Base-by-base conservation (phyloP, 441 rosid genomes). In the Gossypium lobatum region DNA sequence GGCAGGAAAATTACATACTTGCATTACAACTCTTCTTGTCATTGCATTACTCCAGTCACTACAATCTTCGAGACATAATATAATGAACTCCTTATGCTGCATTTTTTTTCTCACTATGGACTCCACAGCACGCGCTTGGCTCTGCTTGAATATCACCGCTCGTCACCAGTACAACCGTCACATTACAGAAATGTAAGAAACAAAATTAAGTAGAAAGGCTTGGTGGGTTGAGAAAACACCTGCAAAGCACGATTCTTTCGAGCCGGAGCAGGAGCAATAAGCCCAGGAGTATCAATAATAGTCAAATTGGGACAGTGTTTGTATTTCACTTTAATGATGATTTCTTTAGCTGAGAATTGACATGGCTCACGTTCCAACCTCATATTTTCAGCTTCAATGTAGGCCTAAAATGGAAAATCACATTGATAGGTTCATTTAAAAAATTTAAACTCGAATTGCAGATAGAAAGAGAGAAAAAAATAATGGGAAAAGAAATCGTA, bases 1-100 rank as follows among this genome's bases (percentile, higher is more conserved):
- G 37, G 7, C 13, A 3, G 62, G 37, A 46, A 77, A 76, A 62
- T 9, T 11, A 82, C 90, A 67, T 88, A 94, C 97, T 84, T 94
- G 98, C 97, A 92, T 94, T 60, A 94, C 98, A 75, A 94, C 86
- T 80, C 94, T 84, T 73, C 98, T 78, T 21, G 98, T 92, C 46
- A 95, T 91, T 64, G 97, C 98, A 79, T 88, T 91, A 77, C 97
- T 94, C 98, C 98, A 92, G 77, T 94, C 97, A 84, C 91, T 89
- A 72, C 90, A 91, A 77, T 94, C 98, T 82, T 94, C 98, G 25
- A 94, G 98, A 80, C 98, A 92, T 52, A 92, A 78, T 73, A 94
- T 92, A 71, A 94, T 91, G 80, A 94, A 88, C 82, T 94, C 98
- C 64, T 88, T 91, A 80, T 88, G 98, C 84, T 92, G 97, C 98